Evolutionary conservation across 1,284 basidiomycete genomes (phyloP), one percentile per base, ranked within the genome.

Genomic region (Fistulina hepatica): DNA sequence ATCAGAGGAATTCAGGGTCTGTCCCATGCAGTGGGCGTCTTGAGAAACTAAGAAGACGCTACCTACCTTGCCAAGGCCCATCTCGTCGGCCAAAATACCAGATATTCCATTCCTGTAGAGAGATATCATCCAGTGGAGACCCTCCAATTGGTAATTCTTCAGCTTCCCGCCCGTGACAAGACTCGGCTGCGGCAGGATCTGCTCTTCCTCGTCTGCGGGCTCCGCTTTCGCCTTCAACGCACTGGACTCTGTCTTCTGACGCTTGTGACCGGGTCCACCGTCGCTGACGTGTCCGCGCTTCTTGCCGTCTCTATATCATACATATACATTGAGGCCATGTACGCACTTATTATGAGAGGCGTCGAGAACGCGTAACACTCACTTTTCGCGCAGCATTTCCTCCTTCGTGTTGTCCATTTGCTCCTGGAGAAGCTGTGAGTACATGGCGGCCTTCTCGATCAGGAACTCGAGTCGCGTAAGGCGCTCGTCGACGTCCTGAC

Each of bases 51-150:
- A 13, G 16, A 13, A 16, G 8, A 6, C 15, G 9, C 24, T 15
- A 21, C 34, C 15, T 26, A 36, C 34, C 34, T 39, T 39, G 5
- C 37, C 37, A 21, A 39, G 16, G 4, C 37, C 37, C 37, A 39
- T 39, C 20, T 39, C 37, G 37, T 39, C 37, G 33, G 31, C 32
- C 21, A 97, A 59, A 41, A 97, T 97, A 3, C 94, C 93, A 25
- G 91, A 93, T 36, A 97, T 80, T 2, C 94, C 92, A 50, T 94
- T 95, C 59, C 90, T 80, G 58, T 92, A 90, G 8, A 98, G 63
- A 22, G 80, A 81, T 4, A 86, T 81, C 81, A 98, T 90, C 94
- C 94, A 98, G 46, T 94, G 86, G 11, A 97, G 74, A 4, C 94
- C 94, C 36, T 92, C 89, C 2, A 97, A 69, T 57, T 98, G 94